These are phyloP conservation scores for Jackrogersella minutella DNA, from an alignment of 495 filamentous ascomycete species.

Conservation along the genomic window DNA sequence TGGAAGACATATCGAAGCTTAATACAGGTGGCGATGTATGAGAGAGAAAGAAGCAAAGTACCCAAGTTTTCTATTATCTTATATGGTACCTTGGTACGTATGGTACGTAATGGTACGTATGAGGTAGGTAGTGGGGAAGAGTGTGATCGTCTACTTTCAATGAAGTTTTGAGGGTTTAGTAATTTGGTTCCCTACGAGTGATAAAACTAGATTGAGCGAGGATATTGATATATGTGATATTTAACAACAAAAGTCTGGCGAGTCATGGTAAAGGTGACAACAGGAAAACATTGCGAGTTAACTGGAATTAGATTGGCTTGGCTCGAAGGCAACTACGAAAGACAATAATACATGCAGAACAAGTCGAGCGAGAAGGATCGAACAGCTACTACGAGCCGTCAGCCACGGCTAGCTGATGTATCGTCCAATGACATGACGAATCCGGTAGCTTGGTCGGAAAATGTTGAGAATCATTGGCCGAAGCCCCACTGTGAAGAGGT, in stretches of 20 bases:
- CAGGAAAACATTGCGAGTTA: conserved; percentile 17
- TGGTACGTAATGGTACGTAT: too few species aligned
- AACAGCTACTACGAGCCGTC: background rate
- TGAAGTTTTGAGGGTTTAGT: background rate
- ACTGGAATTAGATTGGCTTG: conserved; percentile 2
- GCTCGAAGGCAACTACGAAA: conserved; percentile 19
- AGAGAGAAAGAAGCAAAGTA: conserved; percentile 1
- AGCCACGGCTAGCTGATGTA: conserved; percentile 33
- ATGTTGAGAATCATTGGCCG: conserved; percentile 18
- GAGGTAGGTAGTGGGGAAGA: conserved; percentile 18
- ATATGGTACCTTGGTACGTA: too few species aligned
- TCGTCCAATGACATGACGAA: conserved; percentile 31
- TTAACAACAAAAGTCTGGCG: conserved; percentile 7
- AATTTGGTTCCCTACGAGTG: background rate
- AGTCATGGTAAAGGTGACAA: background rate
- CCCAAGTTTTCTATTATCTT: background rate
- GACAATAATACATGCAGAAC: too few species aligned
- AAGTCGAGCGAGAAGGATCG: conserved; percentile 10
- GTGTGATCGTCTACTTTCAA: conserved; percentile 9
- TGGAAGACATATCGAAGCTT: conserved; percentile 47
- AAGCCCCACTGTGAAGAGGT: conserved; percentile 19
- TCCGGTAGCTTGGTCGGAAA: conserved; percentile 14
- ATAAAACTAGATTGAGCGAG: background rate
- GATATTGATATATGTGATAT: conserved; percentile 11
- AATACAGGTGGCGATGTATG: conserved; percentile 5